These are phyloP conservation scores for Amyloporia xantha DNA, from an alignment of 768 basidiomycete species.

Conservation along the genomic window DNA sequence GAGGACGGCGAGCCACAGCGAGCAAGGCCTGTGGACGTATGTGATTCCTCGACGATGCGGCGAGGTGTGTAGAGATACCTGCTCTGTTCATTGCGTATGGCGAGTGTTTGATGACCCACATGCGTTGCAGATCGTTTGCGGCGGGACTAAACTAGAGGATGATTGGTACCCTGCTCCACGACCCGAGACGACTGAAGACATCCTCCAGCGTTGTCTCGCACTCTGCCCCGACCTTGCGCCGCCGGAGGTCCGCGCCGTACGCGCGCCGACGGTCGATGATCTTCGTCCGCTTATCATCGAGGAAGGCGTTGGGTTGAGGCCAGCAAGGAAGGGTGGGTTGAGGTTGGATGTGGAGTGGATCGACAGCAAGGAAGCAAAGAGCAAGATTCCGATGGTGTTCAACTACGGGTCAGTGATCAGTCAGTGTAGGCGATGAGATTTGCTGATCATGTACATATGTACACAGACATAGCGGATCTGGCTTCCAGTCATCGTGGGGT, in stretches of 20 bases:
- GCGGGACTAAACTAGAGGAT: slow-evolving; percentile 49
- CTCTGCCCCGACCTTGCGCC: slow-evolving; percentile 28
- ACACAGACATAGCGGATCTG: slow-evolving; percentile 53
- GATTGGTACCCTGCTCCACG: slow-evolving; percentile 71
- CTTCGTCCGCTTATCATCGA: slow-evolving; percentile 32
- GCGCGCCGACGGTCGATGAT: slow-evolving; percentile 31
- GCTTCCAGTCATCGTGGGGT: slow-evolving; percentile 63
- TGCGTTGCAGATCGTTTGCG: slow-evolving; percentile 40
- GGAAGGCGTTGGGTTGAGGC: slow-evolving; percentile 54
- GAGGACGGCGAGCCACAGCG: slow-evolving; percentile 34
- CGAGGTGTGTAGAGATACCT: slow-evolving; percentile 29
- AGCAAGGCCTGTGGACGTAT: slow-evolving; percentile 46
- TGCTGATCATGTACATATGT: background rate
- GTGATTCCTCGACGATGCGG: slow-evolving; percentile 58
- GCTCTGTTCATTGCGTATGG: background rate
- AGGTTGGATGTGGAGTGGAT: slow-evolving; percentile 46
- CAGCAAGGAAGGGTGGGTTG: slow-evolving; percentile 59
- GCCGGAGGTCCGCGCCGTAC: slow-evolving; percentile 18
- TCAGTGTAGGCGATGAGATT: background rate
- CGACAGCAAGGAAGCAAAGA: slow-evolving; percentile 21
- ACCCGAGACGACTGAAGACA: slow-evolving; percentile 52
- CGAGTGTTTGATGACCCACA: background rate
- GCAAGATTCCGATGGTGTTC: slow-evolving; percentile 43
- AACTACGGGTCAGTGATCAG: slow-evolving; percentile 52
- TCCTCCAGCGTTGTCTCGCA: slow-evolving; percentile 40